Evolutionary conservation across 306 rosid species (phyloP).

Genomic region (Dryas octopetala): DNA sequence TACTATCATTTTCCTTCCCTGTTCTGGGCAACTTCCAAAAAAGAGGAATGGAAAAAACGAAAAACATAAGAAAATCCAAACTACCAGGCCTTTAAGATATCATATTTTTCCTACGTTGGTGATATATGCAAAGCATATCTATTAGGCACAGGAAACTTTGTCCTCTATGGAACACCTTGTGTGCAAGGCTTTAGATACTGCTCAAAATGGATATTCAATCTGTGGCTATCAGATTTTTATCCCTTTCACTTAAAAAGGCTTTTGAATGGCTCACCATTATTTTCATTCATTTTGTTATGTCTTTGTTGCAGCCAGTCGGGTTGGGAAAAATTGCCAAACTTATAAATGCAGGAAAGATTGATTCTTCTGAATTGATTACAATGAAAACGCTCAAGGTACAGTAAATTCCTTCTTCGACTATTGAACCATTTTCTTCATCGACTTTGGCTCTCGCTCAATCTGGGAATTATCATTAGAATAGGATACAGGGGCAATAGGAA

Average conservation of each 20-base stretch:
- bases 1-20: too few species aligned
- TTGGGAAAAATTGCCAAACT: constrained; percentile 82
- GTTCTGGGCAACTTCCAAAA: too few species aligned
- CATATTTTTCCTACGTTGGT: too few species aligned
- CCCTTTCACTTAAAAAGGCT: neutral
- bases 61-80: too few species aligned
- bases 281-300: constrained; percentile 11
- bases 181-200: too few species aligned
- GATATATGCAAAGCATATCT: too few species aligned
- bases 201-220: too few species aligned
- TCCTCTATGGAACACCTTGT: too few species aligned
- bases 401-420: constrained; percentile 19
- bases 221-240: neutral
- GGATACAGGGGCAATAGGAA: constrained; percentile 91
- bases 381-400: constrained; percentile 94
- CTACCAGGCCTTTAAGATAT: too few species aligned
- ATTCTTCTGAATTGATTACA: constrained; percentile 86
- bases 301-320: constrained; percentile 73
- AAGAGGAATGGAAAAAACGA: too few species aligned
- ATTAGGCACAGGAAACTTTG: too few species aligned
- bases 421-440: constrained; percentile 27
- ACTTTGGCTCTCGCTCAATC: constrained; percentile 22
- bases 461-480: constrained; percentile 35
- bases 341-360: constrained; percentile 84
- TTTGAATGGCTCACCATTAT: neutral